A percentile compares a stretch with the other conserved stretches of the same genome.
Evolutionary conservation across 2,329 filamentous ascomycete species (phyloP).

Genomic region (Sphaerostilbella broomeana): DNA sequence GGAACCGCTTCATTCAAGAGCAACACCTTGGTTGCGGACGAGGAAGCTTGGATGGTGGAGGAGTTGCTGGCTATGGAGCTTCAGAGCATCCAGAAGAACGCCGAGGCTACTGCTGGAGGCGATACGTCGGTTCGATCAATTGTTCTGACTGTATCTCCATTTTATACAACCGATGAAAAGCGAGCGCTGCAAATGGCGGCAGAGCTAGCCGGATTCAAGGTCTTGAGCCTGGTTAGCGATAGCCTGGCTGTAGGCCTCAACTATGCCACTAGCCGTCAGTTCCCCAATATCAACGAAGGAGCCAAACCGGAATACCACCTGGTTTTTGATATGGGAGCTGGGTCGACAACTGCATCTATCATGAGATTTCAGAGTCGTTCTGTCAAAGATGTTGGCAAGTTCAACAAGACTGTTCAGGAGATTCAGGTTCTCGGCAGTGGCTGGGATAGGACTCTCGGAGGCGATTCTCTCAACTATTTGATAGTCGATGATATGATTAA

Average conservation of each 20-base stretch:
- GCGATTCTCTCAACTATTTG: conserved; percentile 79
- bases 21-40: conserved; percentile 52
- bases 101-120: conserved; percentile 73
- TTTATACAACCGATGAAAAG: conserved; percentile 87
- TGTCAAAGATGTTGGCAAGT: conserved; percentile 87
- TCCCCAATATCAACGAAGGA: conserved; percentile 75
- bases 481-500: conserved; percentile 84
- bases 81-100: conserved; percentile 83
- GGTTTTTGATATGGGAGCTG: conserved; percentile 96
- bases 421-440: conserved; percentile 80
- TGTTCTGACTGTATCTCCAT: conserved; percentile 84
- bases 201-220: conserved; percentile 78
- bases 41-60: conserved; percentile 72
- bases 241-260: conserved; percentile 89
- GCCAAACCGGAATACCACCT: conserved; percentile 86
- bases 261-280: conserved; percentile 86
- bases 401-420: conserved; percentile 95
- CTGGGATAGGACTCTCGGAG: conserved; percentile 86
- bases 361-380: conserved; percentile 81
- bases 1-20: conserved; percentile 80
- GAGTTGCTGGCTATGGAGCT: conserved; percentile 95
- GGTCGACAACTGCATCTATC: conserved; percentile 84
- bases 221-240: conserved; percentile 80
- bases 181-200: conserved; percentile 78
- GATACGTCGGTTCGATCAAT: conserved; percentile 68